A percentile compares a stretch with the other conserved stretches of the same genome.
phyloP scores from a whole-genome alignment of 352 stramenopile genomes.

The Globisporangium recalcitrans region DNA sequence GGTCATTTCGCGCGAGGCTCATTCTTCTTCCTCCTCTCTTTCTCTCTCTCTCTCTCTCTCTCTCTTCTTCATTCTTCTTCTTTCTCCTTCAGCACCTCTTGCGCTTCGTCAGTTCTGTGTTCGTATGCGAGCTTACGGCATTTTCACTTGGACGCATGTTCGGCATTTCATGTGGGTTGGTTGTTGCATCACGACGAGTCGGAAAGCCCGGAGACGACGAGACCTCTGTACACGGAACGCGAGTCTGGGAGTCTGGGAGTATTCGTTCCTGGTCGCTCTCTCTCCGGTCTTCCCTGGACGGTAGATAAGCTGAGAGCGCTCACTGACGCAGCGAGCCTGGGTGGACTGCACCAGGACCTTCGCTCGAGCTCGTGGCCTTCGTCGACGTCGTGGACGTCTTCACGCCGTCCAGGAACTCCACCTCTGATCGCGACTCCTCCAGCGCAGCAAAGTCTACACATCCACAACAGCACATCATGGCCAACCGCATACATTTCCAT shows the following conservation, averaged over 20 bases:
- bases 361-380: conserved; percentile 8
- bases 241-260: background rate
- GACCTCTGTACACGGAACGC: too few species aligned
- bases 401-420: conserved; percentile 44
- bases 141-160: conserved; percentile 5
- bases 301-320: background rate
- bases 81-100: background rate
- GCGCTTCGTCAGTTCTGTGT: background rate
- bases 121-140: conserved; percentile 2
- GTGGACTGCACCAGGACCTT: conserved; percentile 26
- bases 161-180: background rate
- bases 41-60: background rate
- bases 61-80: background rate
- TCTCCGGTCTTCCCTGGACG: background rate
- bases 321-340: conserved; percentile 12
- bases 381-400: conserved; percentile 11
- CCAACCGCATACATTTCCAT: too few species aligned
- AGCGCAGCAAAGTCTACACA: conserved; percentile 50
- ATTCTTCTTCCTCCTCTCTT: background rate
- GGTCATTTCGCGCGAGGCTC: background rate
- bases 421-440: conserved; percentile 51
- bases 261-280: background rate
- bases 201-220: too few species aligned
- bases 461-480: conserved; percentile 5
- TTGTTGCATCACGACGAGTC: background rate